Base-by-base conservation (phyloP, 345 rosid species). In the Microcos paniculata region DNA sequence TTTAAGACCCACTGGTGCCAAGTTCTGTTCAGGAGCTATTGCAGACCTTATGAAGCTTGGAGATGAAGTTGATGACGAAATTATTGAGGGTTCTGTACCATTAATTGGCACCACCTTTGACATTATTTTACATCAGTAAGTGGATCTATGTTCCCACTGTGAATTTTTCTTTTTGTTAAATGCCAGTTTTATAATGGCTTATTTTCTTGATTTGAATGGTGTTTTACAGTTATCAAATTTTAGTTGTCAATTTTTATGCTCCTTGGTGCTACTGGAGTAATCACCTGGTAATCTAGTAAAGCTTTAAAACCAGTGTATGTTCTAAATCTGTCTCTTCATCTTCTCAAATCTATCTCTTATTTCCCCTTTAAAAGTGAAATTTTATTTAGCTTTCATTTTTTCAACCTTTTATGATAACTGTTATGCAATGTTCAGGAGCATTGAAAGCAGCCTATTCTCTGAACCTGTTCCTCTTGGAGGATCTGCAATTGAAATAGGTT, bases 191-290 rank as follows among this genome's bases (percentile, higher is more conserved):
- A 12, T 31, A 45, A 51, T n/a, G 30, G 43, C 45, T 49, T 45
- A 11, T 75, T n/a, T 45, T 74, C 75, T 80, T 73, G 30, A 70
- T 26, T 76, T 70, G 48, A 63, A 40, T 70, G 19, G 58, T 56
- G n/a, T 77, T 46, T 70, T 90, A 67, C 94, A 96, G 99, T 83
- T 88, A 82, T 83, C 96, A 96, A 40, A 86, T 96, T 83, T 80
- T 93, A 84, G 92, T 84, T 56, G 97, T 96, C 76, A 96, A 96
- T 85, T 96, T 96, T 87, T 91, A 67, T 84, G 98, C 98, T 79
- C 98, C 97, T 19, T 96, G 99, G 99, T 96, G 99, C 85, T 85
- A 82, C 81, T 96, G 97, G 97, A 87, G 99, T 83, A 91, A 84
- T 73, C 98, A 92, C 84, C 87, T 96, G 97, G 98, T 94, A 91